phyloP scores from a whole-genome alignment of 148 eudicot species.

The Agrostemma githago region DNA sequence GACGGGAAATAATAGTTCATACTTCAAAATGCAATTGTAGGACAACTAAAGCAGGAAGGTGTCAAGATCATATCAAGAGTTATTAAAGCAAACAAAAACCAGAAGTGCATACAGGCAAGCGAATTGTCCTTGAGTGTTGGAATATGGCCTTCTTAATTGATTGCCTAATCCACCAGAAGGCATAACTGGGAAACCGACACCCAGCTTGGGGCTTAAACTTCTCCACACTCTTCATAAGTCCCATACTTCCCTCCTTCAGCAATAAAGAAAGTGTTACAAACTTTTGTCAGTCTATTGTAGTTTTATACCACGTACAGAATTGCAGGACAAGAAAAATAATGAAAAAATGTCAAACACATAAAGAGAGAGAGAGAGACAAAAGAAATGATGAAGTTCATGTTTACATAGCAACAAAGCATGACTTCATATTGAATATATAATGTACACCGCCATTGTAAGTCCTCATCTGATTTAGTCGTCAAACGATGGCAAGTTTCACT shows the following conservation, averaged over 20 bases:
- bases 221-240: conserved; percentile 82
- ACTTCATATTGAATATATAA: not conserved
- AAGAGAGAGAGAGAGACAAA: not conserved
- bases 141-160: conserved; percentile 69
- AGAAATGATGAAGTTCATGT: conserved; percentile 1
- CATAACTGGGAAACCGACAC: conserved; percentile 85
- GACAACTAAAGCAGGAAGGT: not conserved
- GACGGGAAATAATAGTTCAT: not conserved
- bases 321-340: not conserved
- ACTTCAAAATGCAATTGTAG: not conserved
- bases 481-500: not conserved
- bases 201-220: conserved; percentile 82
- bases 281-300: not conserved
- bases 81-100: not conserved
- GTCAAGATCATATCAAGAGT: not conserved
- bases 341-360: not conserved
- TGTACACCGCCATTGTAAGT: not conserved
- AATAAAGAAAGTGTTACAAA: conserved; percentile 4
- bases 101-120: conserved; percentile 65
- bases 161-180: conserved; percentile 97
- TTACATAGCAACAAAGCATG: not conserved
- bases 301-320: not conserved
- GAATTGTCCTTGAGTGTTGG: conserved; percentile 75
- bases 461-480: not conserved
- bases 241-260: conserved; percentile 89